Conservation (phyloP, 345 rosid genomes). For the Combretum micranthum region DNA sequence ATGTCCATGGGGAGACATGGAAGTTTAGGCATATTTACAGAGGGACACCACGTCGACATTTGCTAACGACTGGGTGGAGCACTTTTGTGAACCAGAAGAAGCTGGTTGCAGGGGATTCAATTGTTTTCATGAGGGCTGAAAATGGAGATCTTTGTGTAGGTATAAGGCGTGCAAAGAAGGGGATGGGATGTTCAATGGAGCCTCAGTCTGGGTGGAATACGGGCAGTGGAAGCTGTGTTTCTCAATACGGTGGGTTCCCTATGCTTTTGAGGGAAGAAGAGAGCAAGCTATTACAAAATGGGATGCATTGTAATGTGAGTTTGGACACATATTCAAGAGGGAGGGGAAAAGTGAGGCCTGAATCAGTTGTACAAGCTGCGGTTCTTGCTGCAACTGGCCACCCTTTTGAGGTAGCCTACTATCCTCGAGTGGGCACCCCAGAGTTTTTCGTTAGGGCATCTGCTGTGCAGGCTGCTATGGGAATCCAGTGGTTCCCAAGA, state of each 20-base stretch:
- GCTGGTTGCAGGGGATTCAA: conserved; percentile 87
- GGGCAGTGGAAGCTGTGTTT: conserved; percentile 17
- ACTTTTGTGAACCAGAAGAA: conserved; percentile 90
- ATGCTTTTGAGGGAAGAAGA: conserved; percentile 58
- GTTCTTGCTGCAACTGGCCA: conserved; percentile 57
- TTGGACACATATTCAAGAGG: conserved; percentile 21
- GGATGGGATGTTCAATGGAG: conserved; percentile 30
- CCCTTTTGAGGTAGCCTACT: conserved; percentile 69
- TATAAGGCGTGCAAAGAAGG: conserved; percentile 75
- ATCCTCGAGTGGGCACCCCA: conserved; percentile 76
- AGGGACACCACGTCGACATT: conserved; percentile 91
- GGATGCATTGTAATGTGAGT: conserved; percentile 3
- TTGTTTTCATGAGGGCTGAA: conserved; percentile 77
- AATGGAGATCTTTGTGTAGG: conserved; percentile 83
- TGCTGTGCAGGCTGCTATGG: conserved; percentile 58
- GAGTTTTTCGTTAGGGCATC: conserved; percentile 75
- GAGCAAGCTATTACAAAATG: conserved; percentile 25
- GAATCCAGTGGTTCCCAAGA: conserved; percentile 75
- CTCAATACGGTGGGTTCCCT: conserved; percentile 41
- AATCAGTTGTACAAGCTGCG: conserved; percentile 70
- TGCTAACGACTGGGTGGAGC: conserved; percentile 96
- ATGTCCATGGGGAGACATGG: conserved; percentile 88
- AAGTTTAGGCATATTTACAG: conserved; percentile 92
- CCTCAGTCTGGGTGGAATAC: conserved; percentile 34
- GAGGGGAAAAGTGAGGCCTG: conserved; percentile 44